phyloP scores from a whole-genome alignment of 495 filamentous ascomycete species.

The Penicillium arizonense region DNA sequence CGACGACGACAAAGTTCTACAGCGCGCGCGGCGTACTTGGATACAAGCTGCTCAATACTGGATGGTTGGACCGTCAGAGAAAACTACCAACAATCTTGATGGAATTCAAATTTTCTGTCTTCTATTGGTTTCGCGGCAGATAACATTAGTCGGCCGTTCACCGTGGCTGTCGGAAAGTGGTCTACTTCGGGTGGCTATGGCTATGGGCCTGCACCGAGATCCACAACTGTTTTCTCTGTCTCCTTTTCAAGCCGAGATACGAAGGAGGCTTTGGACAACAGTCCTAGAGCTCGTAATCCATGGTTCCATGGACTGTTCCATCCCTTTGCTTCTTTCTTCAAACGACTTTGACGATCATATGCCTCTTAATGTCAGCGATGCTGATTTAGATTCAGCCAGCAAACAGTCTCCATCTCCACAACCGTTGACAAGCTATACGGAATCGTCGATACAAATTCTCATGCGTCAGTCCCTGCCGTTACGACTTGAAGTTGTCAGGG shows the following conservation, averaged over 20 bases:
- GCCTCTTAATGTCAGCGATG: not conserved
- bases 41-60: slow-evolving; percentile 4
- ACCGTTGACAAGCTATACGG: not conserved
- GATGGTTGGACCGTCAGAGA: slow-evolving; percentile 3
- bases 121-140: slow-evolving; percentile 3
- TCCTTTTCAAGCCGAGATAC: not conserved
- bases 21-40: not conserved
- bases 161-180: slow-evolving; percentile 1
- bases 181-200: slow-evolving; percentile 2
- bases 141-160: not conserved
- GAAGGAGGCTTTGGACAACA: not conserved
- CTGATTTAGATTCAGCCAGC: not conserved
- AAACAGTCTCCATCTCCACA: not conserved
- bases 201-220: slow-evolving; percentile 1
- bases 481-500: not conserved
- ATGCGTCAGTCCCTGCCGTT: not conserved
- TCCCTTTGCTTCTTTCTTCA: not conserved
- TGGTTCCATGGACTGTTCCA: not conserved
- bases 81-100: slow-evolving; percentile 4
- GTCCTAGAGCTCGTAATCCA: not conserved
- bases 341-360: not conserved
- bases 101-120: slow-evolving; percentile 3
- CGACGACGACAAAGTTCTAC: not conserved
- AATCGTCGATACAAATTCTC: not conserved
- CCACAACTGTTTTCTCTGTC: not conserved